Conservation (phyloP, 1,139 yeast species). For the Diutina neorugosa region DNA sequence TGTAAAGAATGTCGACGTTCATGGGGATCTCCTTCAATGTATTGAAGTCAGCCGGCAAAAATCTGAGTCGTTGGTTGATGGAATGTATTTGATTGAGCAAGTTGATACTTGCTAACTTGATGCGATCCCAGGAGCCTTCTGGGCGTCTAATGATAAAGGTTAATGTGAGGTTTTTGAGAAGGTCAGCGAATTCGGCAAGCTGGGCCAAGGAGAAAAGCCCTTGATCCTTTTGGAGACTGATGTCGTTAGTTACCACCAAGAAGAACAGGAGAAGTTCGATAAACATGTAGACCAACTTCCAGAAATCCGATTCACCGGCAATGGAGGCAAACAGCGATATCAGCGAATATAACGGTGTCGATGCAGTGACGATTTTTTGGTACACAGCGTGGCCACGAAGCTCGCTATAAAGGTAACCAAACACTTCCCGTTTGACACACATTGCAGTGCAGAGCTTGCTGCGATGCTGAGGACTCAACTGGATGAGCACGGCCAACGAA, state of each 20-base stretch:
- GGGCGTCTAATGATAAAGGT: constrained; percentile 31
- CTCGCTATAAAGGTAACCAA: constrained; percentile 17
- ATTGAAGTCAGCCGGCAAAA: constrained; percentile 52
- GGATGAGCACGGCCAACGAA: constrained; percentile 18
- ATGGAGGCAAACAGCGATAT: neutral
- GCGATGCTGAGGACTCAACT: constrained; percentile 19
- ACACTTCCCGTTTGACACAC: constrained; percentile 24
- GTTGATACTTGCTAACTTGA: constrained; percentile 31
- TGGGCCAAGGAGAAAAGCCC: constrained; percentile 31
- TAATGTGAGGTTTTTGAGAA: constrained; percentile 45
- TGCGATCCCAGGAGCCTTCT: constrained; percentile 5
- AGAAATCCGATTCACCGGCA: constrained; percentile 12
- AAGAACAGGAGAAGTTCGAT: constrained; percentile 47
- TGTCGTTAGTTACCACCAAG: constrained; percentile 56
- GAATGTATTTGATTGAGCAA: constrained; percentile 58
- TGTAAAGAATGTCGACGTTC: constrained; percentile 13
- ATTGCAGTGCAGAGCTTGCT: constrained; percentile 23
- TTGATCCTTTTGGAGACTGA: constrained; percentile 39
- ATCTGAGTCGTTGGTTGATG: constrained; percentile 54
- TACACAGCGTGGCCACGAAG: constrained; percentile 13
- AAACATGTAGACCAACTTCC: constrained; percentile 20
- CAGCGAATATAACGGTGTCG: neutral
- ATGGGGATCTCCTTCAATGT: constrained; percentile 18
- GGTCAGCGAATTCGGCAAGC: constrained; percentile 32
- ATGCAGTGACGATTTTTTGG: constrained; percentile 7